Percentiles rank a stretch among this genome's conserved stretches.
Evolutionary conservation across 352 stramenopile species (phyloP).

Genomic region (Globisporangium viniferum): DNA sequence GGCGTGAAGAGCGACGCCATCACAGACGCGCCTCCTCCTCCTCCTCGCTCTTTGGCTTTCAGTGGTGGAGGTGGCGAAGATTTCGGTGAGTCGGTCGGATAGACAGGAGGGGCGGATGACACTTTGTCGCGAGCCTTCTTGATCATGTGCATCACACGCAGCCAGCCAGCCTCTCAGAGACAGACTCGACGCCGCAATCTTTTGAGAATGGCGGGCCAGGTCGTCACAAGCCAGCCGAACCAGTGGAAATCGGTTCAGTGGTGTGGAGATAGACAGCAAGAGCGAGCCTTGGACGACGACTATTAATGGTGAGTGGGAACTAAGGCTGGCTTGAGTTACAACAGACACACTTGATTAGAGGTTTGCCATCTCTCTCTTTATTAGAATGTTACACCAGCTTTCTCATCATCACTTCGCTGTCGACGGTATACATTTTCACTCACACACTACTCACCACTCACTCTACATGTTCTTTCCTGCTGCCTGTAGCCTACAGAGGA

Average conservation of each 20-base stretch:
- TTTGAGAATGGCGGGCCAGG: background rate
- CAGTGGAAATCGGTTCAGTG: background rate
- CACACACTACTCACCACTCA: background rate
- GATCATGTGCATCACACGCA: constrained; percentile 3
- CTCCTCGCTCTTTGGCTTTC: background rate
- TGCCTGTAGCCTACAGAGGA: background rate
- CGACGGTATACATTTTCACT: background rate
- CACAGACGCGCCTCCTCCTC: background rate
- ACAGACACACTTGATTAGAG: background rate
- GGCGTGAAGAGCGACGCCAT: constrained; percentile 3
- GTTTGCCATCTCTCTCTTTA: background rate
- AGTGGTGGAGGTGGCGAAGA: background rate
- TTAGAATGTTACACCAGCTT: background rate
- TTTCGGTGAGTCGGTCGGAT: background rate
- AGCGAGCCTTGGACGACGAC: background rate
- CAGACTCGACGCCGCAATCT: background rate
- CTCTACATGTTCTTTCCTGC: background rate
- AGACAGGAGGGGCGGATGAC: background rate
- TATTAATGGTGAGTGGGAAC: background rate
- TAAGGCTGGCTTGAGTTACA: background rate
- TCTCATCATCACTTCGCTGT: background rate
- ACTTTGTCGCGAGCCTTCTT: constrained; percentile 11
- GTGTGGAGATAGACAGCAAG: constrained; percentile 17
- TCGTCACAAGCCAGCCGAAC: background rate
- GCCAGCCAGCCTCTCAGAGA: background rate